Evolutionary conservation across 1,284 basidiomycete genomes (phyloP), one percentile per base, ranked within the genome.

Genomic region (Fomitopsis schrenkii): DNA sequence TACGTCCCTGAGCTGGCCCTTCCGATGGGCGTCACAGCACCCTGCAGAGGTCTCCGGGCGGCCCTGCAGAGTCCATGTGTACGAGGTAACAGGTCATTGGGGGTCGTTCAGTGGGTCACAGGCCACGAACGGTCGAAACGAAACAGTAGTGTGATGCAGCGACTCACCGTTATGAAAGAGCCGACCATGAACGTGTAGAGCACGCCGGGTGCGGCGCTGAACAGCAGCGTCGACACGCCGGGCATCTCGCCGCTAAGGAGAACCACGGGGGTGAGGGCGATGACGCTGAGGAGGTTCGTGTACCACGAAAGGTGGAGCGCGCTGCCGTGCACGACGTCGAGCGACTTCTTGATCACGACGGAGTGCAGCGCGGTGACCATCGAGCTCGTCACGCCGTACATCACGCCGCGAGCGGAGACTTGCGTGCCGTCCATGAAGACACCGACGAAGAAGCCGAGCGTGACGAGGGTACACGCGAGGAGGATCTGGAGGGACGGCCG

Each of bases 291-390:
- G 45, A 91, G 71, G 73, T 95, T 95, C 15, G 86, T 88, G 76
- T 94, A 95, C 90, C 93, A 95, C 0, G 88, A 89, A 28, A 95
- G 80, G 56, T 89, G 79, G 56, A 94, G 79, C 7, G 94, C 88
- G 66, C 87, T 91, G 61, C 90, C 90, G 58, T 87, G 83, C 42
- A 95, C 91, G 55, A 92, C 81, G 36, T 82, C 81, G 17, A 95
- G 77, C 54, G 84, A 86, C 66, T 86, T 85, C 75, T 95, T 95
- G 77, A 95, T 94, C 59, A 94, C 87, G 41, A 95, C 91, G 1
- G 93, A 93, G 70, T 94, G 93, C 3, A 87, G 72, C 2, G 93
- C 88, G 4, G 91, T 93, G 63, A 93, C 90, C 33, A 85, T 77
- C 0, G 91, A 93, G 66, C 86, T 90, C 22, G 86, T 75, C 35